phyloP scores from a whole-genome alignment of 176 grass and related monocot genomes.

The Zoysia pacifica region DNA sequence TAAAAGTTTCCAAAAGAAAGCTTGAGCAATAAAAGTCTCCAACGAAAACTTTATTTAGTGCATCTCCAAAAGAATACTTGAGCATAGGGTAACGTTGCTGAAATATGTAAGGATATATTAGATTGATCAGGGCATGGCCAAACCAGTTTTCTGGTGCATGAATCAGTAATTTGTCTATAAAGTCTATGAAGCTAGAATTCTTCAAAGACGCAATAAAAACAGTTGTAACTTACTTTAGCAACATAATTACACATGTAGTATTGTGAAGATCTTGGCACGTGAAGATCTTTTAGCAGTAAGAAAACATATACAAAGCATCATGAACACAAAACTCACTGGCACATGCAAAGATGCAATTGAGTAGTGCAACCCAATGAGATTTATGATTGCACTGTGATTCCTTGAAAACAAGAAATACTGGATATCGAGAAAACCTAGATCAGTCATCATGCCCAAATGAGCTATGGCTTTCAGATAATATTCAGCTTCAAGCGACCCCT shows the following conservation, averaged over 20 bases:
- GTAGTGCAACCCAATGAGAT: no score
- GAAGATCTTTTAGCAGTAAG: neutral
- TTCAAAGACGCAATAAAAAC: conserved; percentile 5
- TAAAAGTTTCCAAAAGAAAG: no score
- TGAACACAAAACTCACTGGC: conserved; percentile 15
- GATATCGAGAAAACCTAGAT: conserved; percentile 58
- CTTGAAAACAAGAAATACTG: conserved; percentile 27
- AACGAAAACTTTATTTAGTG: no score
- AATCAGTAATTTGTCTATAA: conserved; percentile 20
- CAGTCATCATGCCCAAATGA: conserved; percentile 42
- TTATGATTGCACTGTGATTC: no score
- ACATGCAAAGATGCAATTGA: no score
- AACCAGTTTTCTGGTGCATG: neutral
- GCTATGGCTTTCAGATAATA: conserved; percentile 61
- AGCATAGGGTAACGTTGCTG: neutral
- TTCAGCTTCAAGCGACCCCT: conserved; percentile 63
- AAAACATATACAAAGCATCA: neutral
- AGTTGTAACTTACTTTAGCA: neutral
- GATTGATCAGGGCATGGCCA: neutral
- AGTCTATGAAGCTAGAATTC: neutral
- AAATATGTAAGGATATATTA: neutral
- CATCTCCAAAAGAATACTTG: neutral
- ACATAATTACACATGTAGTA: conserved; percentile 10
- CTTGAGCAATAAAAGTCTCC: no score
- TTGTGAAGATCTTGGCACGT: neutral